Percentiles rank a stretch among this genome's conserved stretches.
phyloP scores from a whole-genome alignment of 1,284 basidiomycete species.

The Leccinum ponderosum region DNA sequence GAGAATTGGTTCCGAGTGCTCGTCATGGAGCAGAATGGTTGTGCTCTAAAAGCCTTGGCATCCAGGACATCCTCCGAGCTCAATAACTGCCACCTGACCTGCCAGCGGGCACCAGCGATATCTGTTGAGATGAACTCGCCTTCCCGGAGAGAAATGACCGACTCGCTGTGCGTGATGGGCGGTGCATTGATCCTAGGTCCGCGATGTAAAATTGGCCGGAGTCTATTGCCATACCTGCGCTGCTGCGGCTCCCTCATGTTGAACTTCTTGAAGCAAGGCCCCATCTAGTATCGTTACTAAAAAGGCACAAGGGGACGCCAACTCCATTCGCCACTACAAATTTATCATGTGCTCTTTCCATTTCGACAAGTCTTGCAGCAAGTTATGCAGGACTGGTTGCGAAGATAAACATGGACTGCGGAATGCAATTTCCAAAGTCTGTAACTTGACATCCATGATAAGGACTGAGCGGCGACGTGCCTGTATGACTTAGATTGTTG shows the following conservation, averaged over 20 bases:
- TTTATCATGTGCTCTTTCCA: background rate
- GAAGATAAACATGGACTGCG: background rate
- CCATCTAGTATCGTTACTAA: background rate
- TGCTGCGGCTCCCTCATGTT: background rate
- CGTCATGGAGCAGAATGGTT: background rate
- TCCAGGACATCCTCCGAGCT: background rate
- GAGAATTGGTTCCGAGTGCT: background rate
- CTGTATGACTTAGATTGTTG: too few relatives aligned
- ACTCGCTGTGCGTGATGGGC: background rate
- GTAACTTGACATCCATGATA: background rate
- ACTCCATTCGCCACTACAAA: background rate
- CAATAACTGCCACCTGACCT: background rate
- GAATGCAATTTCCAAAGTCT: background rate
- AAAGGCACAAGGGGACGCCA: background rate
- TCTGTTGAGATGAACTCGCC: background rate
- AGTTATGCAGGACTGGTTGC: background rate
- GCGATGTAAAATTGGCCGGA: too few relatives aligned
- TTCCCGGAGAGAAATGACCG: background rate
- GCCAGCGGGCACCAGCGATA: background rate
- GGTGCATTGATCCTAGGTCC: too few relatives aligned
- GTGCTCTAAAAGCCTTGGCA: background rate
- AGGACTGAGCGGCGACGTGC: too few relatives aligned
- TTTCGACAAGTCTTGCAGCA: background rate
- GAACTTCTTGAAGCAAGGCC: background rate
- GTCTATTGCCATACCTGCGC: too few relatives aligned